These are phyloP conservation scores for Candida verbasci DNA, from an alignment of 805 yeast species.

Conservation along the genomic window DNA sequence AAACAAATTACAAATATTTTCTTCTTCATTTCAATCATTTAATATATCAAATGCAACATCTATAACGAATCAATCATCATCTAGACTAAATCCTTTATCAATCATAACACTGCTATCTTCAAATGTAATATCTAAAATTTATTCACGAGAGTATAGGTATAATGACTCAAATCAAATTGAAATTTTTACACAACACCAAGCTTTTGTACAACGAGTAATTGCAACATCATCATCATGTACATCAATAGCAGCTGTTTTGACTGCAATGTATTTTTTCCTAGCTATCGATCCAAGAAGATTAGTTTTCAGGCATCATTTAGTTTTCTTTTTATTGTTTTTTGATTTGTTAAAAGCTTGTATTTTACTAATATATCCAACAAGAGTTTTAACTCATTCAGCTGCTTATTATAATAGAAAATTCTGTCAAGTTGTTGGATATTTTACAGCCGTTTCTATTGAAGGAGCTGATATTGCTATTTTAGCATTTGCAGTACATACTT, in stretches of 20 bases:
- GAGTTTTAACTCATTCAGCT: constrained; percentile 40
- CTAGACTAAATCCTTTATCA: no score
- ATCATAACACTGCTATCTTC: no score
- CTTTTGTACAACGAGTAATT: constrained; percentile 28
- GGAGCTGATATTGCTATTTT: constrained; percentile 85
- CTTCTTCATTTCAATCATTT: no score
- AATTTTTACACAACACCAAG: constrained; percentile 24
- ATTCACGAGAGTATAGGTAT: no score
- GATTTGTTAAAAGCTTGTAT: constrained; percentile 73
- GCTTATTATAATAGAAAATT: constrained; percentile 47
- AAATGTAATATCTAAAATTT: no score
- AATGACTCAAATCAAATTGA: constrained; percentile 11
- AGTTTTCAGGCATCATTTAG: constrained; percentile 67
- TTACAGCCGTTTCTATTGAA: constrained; percentile 75
- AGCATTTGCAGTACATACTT: constrained; percentile 80
- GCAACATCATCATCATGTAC: constrained; percentile 37
- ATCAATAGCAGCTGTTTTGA: constrained; percentile 44
- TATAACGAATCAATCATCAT: no score
- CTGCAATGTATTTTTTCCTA: constrained; percentile 54
- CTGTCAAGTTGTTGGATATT: constrained; percentile 70
- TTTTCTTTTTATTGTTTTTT: constrained; percentile 61
- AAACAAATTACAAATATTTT: no score
- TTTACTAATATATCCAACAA: constrained; percentile 63
- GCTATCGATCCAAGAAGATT: constrained; percentile 61
- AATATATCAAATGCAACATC: no score